Conservation (phyloP, 805 yeast genomes). For the Hanseniaspora meyeri region DNA sequence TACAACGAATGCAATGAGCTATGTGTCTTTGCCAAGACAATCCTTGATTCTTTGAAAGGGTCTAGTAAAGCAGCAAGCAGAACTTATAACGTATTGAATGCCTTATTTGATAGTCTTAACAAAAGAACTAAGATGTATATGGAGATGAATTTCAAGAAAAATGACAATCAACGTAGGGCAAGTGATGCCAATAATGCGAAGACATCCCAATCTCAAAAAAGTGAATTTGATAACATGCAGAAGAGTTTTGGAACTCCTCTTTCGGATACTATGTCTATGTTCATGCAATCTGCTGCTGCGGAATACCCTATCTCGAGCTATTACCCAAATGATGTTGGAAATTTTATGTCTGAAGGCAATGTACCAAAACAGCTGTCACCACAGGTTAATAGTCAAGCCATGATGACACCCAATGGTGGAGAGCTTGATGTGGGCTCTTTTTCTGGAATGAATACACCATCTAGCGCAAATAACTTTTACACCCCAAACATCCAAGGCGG, state of each 20-base stretch:
- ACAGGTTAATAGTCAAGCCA: neutral
- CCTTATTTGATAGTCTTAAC: slow-evolving; percentile 68
- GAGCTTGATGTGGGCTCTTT: neutral
- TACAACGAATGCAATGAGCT: slow-evolving; percentile 53
- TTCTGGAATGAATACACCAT: neutral
- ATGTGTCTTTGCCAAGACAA: slow-evolving; percentile 70
- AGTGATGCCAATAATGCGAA: slow-evolving; percentile 13
- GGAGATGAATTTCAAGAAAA: slow-evolving; percentile 17
- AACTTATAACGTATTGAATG: slow-evolving; percentile 66
- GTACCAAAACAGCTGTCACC: neutral
- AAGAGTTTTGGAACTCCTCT: neutral
- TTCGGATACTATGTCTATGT: slow-evolving; percentile 10
- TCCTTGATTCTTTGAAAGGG: slow-evolving; percentile 57
- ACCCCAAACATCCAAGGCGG: neutral
- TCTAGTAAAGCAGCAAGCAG: slow-evolving; percentile 67
- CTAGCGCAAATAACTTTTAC: neutral
- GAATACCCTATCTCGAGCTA: neutral
- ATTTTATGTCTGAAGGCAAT: slow-evolving; percentile 12
- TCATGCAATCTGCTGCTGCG: slow-evolving; percentile 6
- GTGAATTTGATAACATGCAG: neutral
- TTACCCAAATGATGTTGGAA: slow-evolving; percentile 13
- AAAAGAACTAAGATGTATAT: slow-evolving; percentile 48
- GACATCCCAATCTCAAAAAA: slow-evolving; percentile 12
- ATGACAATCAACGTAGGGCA: neutral
- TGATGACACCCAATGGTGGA: neutral